Percentiles rank a stretch among this genome's conserved stretches.
phyloP scores from a whole-genome alignment of 192 early-diverging fungal genomes.

The Nowakowskiella sp. region DNA sequence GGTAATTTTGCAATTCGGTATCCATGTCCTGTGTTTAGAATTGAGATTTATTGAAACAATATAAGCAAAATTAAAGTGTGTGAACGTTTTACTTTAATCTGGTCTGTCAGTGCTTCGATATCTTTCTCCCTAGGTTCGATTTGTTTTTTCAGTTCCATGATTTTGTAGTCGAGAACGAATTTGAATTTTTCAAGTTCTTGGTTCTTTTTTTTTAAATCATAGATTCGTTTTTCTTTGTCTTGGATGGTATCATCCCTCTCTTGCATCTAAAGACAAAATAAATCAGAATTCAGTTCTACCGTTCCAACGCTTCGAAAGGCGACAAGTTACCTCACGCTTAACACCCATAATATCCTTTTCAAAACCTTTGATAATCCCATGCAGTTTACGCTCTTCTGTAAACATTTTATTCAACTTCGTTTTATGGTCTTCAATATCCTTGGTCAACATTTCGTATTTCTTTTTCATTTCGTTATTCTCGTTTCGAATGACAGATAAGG shows the following conservation, averaged over 20 bases:
- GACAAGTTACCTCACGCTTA: conserved; percentile 34
- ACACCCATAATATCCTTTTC: conserved; percentile 47
- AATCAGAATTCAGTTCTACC: neutral
- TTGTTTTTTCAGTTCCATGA: conserved; percentile 48
- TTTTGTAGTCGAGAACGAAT: conserved; percentile 54
- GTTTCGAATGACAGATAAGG: conserved; percentile 28
- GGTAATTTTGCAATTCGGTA: conserved; percentile 38
- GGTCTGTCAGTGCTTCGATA: conserved; percentile 29
- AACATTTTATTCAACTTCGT: conserved; percentile 30
- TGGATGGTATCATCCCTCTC: conserved; percentile 52
- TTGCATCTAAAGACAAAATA: conserved; percentile 30
- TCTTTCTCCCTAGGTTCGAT: conserved; percentile 48
- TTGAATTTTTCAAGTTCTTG: conserved; percentile 58
- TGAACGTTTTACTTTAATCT: conserved; percentile 28
- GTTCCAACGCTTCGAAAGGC: neutral
- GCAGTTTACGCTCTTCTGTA: conserved; percentile 33
- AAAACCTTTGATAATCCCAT: conserved; percentile 34
- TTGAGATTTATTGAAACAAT: neutral
- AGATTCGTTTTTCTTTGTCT: conserved; percentile 54
- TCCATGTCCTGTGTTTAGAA: conserved; percentile 42
- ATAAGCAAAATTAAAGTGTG: neutral
- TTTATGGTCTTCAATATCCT: conserved; percentile 47
- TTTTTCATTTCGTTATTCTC: conserved; percentile 41
- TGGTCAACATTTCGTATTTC: conserved; percentile 26
- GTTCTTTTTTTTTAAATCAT: conserved; percentile 52